Evolutionary conservation across 1,284 basidiomycete species (phyloP), one percentile per base, ranked within the genome.

Genomic region (Psilocybe mexicana): DNA sequence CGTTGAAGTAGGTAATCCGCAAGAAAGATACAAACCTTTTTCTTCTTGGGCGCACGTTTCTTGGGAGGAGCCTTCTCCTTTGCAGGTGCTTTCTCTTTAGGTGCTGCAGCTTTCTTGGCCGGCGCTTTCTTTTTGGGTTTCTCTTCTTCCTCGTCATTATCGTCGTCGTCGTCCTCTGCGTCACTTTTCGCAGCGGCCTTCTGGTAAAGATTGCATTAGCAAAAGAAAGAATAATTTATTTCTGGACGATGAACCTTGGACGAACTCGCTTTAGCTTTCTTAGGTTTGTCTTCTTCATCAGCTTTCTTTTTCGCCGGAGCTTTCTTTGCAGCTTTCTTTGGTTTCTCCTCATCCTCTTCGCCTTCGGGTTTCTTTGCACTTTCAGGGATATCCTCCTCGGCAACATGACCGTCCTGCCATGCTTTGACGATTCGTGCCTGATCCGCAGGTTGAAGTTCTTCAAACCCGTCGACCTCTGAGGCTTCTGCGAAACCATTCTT

Each of bases 381-480:
- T 35, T 84, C 85, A 2, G 92, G 92, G 30, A 93, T 83, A 65
- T 94, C 92, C 63, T 87, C 91, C 14, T 87, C 84, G 10, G 85
- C 90, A 51, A 94, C 89, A 43, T 86, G 81, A 3, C 88, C 92
- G 0, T 80, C 84, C 52, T 88, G 81, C 79, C 83, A 92, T 2
- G 92, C 92, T 66, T 80, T 83, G 54, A 72, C 76, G 46, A 94
- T 69, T 62, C 84, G 86, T 2, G 79, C 83, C 70, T 93, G 77
- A 65, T 92, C 87, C 48, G 82, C 86, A 1, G 81, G 77, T 0
- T 72, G 75, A 52, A 93, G 78, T 0, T 86, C 85, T 1, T 91
- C 87, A 67, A 80, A 91, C 18, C 89, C 90, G 64, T 92, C 90
- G 33, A 92, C 74, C 0, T 90, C 92, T 10, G 82, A 77, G 0